These are phyloP conservation scores for Boechera retrofracta DNA, from an alignment of 345 rosid genomes.

Conservation along the genomic window DNA sequence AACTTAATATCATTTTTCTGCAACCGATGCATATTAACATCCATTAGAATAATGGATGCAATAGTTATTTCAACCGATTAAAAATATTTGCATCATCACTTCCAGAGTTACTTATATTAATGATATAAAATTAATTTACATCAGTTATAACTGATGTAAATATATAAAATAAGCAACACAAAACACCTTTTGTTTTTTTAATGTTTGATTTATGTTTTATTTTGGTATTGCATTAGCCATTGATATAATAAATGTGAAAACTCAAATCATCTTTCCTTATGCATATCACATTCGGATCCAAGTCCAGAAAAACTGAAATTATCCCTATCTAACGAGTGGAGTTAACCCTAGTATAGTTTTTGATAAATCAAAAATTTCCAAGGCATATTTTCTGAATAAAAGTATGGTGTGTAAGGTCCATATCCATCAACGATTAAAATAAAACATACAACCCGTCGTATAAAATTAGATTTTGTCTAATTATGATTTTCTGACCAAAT, in stretches of 20 bases:
- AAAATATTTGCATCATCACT: too few species aligned
- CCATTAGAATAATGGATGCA: too few species aligned
- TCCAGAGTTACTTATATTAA: too few species aligned
- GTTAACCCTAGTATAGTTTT: background rate
- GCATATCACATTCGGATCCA: background rate
- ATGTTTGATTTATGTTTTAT: background rate
- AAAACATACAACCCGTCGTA: background rate
- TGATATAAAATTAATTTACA: too few species aligned
- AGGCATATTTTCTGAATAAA: background rate
- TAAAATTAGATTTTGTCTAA: background rate
- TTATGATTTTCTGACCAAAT: conserved; percentile 35
- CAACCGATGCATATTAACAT: too few species aligned
- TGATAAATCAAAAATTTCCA: background rate
- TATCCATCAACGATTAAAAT: conserved; percentile 1
- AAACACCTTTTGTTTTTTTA: too few species aligned
- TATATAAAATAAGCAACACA: too few species aligned
- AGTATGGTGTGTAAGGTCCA: conserved; percentile 21
- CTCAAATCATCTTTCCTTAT: background rate
- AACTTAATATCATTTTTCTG: too few species aligned
- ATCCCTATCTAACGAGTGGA: background rate
- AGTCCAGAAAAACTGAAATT: background rate
- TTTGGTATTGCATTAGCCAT: background rate
- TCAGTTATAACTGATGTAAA: too few species aligned
- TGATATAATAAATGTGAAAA: background rate
- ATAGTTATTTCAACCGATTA: too few species aligned